Evolutionary conservation across 2,329 filamentous ascomycete genomes (phyloP).

Genomic region (Decorospora gaudefroyi): DNA sequence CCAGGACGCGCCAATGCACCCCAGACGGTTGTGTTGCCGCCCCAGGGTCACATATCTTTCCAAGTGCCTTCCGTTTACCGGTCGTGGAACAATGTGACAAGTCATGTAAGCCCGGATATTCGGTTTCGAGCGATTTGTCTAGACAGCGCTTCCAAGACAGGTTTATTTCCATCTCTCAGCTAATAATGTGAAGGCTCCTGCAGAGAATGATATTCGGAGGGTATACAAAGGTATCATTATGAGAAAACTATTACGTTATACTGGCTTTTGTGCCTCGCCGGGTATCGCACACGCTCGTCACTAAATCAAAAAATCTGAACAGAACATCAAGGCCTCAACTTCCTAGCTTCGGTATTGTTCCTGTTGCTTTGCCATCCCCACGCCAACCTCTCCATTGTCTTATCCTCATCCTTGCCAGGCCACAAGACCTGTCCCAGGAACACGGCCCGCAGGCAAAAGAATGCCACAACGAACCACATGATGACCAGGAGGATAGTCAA

Average conservation of each 20-base stretch:
- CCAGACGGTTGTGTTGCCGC: too few relatives aligned
- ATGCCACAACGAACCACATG: conserved; percentile 60
- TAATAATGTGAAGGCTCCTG: too few relatives aligned
- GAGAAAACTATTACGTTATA: too few relatives aligned
- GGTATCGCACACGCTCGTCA: background rate
- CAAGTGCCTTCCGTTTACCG: background rate
- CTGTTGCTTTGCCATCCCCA: conserved; percentile 34
- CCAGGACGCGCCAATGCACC: conserved; percentile 20
- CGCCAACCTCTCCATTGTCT: conserved; percentile 30
- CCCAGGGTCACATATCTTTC: too few relatives aligned
- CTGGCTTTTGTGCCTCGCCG: conserved; percentile 1
- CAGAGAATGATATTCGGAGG: too few relatives aligned
- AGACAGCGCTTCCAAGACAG: too few relatives aligned
- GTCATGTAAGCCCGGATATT: too few relatives aligned
- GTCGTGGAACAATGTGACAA: too few relatives aligned
- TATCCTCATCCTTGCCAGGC: conserved; percentile 53
- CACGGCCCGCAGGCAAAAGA: conserved; percentile 57
- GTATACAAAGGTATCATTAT: too few relatives aligned
- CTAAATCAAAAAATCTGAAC: background rate
- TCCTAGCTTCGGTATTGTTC: conserved; percentile 22
- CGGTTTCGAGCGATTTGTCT: too few relatives aligned
- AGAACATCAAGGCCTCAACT: conserved; percentile 9
- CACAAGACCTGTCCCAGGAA: conserved; percentile 58
- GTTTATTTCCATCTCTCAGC: too few relatives aligned
- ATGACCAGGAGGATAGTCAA: conserved; percentile 61